Base-by-base conservation (phyloP, 2,329 filamentous ascomycete genomes). In the Aspergillus brunneoviolaceus region DNA sequence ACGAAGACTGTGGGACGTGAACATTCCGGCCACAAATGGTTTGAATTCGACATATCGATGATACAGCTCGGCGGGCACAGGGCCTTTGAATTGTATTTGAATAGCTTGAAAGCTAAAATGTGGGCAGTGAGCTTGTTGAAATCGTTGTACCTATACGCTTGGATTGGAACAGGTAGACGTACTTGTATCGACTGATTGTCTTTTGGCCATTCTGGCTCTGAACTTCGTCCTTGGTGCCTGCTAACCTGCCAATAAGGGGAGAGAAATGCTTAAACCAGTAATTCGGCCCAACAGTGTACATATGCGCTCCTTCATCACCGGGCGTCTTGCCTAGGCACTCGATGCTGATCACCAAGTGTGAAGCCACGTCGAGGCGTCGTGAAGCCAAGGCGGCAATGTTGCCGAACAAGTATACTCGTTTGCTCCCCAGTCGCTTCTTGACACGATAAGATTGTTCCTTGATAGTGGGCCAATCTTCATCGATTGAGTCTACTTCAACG, bases 1-100 rank as follows among this genome's bases (percentile, higher is more conserved):
- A 52, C 90, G 85, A 4, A 97, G 69, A 55, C 92, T 93, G 29
- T 85, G 85, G 10, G 86, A 85, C 1, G 87, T 89, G 77, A 96
- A 98, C 87, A 97, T 96, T 64, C 87, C 86, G 54, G 90, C 91
- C 57, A 98, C 90, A 70, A 96, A 91, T 27, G 93, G 92, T 59
- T 87, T 89, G 77, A 97, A 97, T 74, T 96, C 93, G 59, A 97
- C 93, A 71, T 90, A 98, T 66, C 92, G 89, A 74, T 97, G 93
- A 74, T 96, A 96, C 35, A 98, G 81, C 63, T 87, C 81, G 2
- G 86, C 80, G 0, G 94, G 93, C 0, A 95, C 89, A 0, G 94
- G 94, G 0, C 94, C 94, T 50, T 85, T 82, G 7, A 98, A 83
- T 73, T 97, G 94, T 70, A 97, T 87, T 74, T 97, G 90, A 73